A percentile compares a stretch with the other conserved stretches of the same genome.
phyloP scores from a whole-genome alignment of 371 early-diverging fungal genomes.

The Vavraia culicis region DNA sequence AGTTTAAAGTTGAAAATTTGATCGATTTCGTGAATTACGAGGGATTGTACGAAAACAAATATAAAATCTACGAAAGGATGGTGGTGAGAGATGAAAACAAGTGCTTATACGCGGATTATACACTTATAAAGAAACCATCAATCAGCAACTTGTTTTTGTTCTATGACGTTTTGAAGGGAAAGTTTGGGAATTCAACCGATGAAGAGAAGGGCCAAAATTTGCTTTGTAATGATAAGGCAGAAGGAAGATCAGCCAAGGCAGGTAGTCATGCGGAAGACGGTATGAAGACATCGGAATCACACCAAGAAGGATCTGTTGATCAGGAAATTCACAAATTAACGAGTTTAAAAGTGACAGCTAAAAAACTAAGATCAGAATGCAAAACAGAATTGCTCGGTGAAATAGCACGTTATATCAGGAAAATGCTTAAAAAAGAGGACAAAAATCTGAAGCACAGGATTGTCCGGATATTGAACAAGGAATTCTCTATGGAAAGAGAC shows the following conservation, averaged over 20 bases:
- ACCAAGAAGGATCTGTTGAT: too few relatives aligned
- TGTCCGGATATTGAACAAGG: too few relatives aligned
- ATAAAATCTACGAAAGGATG: constrained; percentile 11
- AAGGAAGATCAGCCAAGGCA: background rate
- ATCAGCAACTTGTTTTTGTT: constrained; percentile 4
- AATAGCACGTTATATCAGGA: too few relatives aligned
- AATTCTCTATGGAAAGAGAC: too few relatives aligned
- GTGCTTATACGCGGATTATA: background rate
- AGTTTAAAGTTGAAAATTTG: constrained; percentile 9
- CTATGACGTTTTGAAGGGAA: constrained; percentile 2
- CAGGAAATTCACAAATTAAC: too few relatives aligned
- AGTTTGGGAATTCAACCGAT: constrained; percentile 1
- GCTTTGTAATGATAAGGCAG: background rate
- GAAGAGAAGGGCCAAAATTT: background rate
- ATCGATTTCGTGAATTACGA: constrained; percentile 8
- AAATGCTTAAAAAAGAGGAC: too few relatives aligned
- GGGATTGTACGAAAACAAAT: constrained; percentile 13
- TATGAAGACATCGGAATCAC: too few relatives aligned
- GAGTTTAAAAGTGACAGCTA: too few relatives aligned
- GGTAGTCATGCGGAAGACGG: background rate
- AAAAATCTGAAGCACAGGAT: too few relatives aligned
- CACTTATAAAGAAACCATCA: background rate
- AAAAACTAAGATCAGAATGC: too few relatives aligned
- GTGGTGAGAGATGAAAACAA: background rate
- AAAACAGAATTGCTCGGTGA: too few relatives aligned